Percentiles rank a stretch among this genome's conserved stretches.
Evolutionary conservation across 2,329 filamentous ascomycete genomes (phyloP).

Genomic region (Trichophyton schoenleinii): DNA sequence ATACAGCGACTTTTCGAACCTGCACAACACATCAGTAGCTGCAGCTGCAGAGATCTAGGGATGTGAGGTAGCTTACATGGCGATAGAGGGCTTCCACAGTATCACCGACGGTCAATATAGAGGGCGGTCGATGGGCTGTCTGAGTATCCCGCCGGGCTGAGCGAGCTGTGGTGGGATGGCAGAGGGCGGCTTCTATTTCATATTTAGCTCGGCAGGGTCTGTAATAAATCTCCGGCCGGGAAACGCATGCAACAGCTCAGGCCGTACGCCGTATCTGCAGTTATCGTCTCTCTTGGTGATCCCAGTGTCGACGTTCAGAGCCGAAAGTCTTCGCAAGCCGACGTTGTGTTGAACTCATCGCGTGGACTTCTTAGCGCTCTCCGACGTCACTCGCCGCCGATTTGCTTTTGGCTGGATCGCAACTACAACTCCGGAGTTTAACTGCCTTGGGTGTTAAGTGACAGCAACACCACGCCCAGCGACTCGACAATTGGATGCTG

Average conservation of each 20-base stretch:
- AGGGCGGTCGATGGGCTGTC: neutral
- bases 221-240: neutral
- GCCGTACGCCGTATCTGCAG: neutral
- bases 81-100: neutral
- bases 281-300: neutral
- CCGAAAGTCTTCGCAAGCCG: neutral
- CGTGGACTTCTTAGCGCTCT: neutral
- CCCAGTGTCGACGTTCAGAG: neutral
- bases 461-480: neutral
- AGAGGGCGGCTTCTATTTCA: neutral
- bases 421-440: neutral
- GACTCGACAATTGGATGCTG: neutral
- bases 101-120: neutral
- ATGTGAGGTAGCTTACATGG: neutral
- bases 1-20: constrained; percentile 98
- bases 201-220: neutral
- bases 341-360: neutral
- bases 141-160: neutral
- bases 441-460: neutral
- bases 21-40: constrained; percentile 28
- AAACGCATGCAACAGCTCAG: neutral
- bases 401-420: neutral
- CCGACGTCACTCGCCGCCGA: neutral
- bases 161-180: neutral
- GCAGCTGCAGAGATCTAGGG: neutral